Evolutionary conservation across 1,284 basidiomycete genomes (phyloP).

Genomic region (Ustilago hordei): DNA sequence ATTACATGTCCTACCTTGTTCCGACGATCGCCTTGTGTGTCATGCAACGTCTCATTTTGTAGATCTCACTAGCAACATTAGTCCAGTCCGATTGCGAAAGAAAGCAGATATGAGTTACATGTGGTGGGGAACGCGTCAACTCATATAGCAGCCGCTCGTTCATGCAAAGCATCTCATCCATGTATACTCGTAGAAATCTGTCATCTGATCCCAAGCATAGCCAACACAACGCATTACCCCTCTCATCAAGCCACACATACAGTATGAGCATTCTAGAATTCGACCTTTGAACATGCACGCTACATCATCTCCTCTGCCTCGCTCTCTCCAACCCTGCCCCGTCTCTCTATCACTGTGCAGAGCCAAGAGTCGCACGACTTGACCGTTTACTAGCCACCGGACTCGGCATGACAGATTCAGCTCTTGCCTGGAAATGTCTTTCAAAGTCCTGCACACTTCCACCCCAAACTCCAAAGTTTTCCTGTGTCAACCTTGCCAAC

Average conservation of each 20-base stretch:
- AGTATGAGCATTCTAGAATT: not conserved
- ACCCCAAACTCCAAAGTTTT: slow-evolving; percentile 62
- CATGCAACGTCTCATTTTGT: too few species aligned
- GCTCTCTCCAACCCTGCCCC: not conserved
- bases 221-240: too few species aligned
- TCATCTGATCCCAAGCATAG: too few species aligned
- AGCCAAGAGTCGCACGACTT: slow-evolving; percentile 22
- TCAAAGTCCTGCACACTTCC: slow-evolving; percentile 56
- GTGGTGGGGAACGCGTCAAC: too few species aligned
- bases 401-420: slow-evolving; percentile 27
- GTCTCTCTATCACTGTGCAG: not conserved
- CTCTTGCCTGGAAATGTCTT: slow-evolving; percentile 45
- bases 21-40: too few species aligned
- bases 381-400: slow-evolving; percentile 33
- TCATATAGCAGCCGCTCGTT: too few species aligned
- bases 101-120: too few species aligned
- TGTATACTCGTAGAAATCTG: too few species aligned
- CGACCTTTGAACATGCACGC: not conserved
- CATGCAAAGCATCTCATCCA: too few species aligned
- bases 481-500: slow-evolving; percentile 55
- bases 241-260: not conserved
- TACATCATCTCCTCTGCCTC: not conserved
- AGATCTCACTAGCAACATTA: too few species aligned
- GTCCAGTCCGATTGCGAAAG: too few species aligned
- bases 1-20: too few species aligned